A percentile compares a stretch with the other conserved stretches of the same genome.
These are phyloP conservation scores for Arabidopsis hybrid DNA, from an alignment of 441 rosid genomes.

Conservation along the genomic window DNA sequence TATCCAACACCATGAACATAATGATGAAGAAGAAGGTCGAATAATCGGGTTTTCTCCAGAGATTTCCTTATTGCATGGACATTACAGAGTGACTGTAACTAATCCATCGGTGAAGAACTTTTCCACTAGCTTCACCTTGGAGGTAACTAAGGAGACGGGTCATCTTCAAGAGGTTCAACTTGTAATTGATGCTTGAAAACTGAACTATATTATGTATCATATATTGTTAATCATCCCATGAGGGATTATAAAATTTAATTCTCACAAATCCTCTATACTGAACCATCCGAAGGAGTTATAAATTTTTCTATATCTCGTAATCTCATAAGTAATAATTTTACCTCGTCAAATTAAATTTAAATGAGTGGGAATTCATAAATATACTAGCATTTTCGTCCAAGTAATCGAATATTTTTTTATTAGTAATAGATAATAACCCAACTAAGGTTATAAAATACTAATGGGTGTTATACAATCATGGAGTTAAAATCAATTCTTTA, in stretches of 20 bases:
- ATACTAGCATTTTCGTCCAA: too few species aligned
- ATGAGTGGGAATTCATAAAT: too few species aligned
- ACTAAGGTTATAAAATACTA: too few species aligned
- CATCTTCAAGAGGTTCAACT: constrained; percentile 24
- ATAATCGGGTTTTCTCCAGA: constrained; percentile 38
- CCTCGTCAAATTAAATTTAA: too few species aligned
- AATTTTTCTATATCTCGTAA: too few species aligned
- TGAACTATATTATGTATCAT: not conserved
- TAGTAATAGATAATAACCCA: too few species aligned
- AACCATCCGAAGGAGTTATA: constrained; percentile 25
- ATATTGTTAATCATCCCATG: constrained; percentile 4
- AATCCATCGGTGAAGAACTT: constrained; percentile 44
- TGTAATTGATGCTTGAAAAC: constrained; percentile 19
- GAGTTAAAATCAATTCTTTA: too few species aligned
- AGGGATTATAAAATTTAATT: not conserved
- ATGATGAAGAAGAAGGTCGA: constrained; percentile 36
- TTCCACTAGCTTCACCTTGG: constrained; percentile 42
- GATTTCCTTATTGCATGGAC: constrained; percentile 60
- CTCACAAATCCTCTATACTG: not conserved
- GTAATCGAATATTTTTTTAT: too few species aligned
- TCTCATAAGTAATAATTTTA: too few species aligned
- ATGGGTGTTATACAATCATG: too few species aligned
- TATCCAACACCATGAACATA: not conserved
- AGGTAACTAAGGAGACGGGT: constrained; percentile 44
- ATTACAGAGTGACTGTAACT: constrained; percentile 50